Evolutionary conservation across 2,329 filamentous ascomycete species (phyloP), one percentile per base, ranked within the genome.

Genomic region (Aspergillus flavus): DNA sequence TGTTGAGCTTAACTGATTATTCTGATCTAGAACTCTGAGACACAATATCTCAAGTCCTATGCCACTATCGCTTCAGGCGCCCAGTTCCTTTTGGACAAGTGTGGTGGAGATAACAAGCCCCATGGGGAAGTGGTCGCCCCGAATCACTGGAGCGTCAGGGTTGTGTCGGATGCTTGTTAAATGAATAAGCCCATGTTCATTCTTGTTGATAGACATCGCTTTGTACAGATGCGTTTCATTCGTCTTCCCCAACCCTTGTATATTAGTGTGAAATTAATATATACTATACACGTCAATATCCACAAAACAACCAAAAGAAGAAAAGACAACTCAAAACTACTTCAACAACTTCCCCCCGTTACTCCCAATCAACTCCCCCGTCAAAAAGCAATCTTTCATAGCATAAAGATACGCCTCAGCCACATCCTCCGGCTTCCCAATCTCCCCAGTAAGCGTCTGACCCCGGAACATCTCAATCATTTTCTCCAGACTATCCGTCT

Each of bases 401-500:
- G 77, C 53, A 67, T 77, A 81, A 4, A 78, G 67, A 75, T 82
- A 82, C 23, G 76, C 75, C 72, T 83, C 80, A 1, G 80, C 80
- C 59, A 78, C 68, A 69, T 83, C 80, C 46, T 74, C 72, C 1
- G 73, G 71, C 14, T 41, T 63, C 1, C 72, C 76, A 43, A 77
- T 56, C 55, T 52, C 68, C 10, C 70, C 71, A 16, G 67, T 67
- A 55, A 79, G 61, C 3, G 68, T 60, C 21, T 23, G 19, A n/a
- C 52, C 36, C 32, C 34, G 45, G 45, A 75, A 67, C 9, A 34
- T 61, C 30, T 77, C 69, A 58, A 81, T 62, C 48, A 80, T 10
- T 46, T 73, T 72, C 7, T 68, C 64, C 12, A 52, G 3, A 34
- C 45, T 16, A 6, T 30, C 23, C 7, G 62, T 53, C 26, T 61